phyloP scores from a whole-genome alignment of 208 protist genomes.

The Leishmania amazonensis region DNA sequence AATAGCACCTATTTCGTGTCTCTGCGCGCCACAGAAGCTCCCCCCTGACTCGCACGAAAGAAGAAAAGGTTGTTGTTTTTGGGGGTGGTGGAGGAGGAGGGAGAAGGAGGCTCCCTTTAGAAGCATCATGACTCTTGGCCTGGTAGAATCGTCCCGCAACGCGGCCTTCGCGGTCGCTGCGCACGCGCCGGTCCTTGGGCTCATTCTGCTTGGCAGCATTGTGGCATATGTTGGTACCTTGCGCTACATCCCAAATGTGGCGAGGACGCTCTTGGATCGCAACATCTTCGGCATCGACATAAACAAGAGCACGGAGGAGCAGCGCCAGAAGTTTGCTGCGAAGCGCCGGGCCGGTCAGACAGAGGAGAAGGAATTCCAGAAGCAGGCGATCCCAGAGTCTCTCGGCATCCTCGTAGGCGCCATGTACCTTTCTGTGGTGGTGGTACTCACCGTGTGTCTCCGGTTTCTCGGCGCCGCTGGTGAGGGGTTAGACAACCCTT shows the following conservation, averaged over 20 bases:
- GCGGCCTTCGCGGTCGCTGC: constrained; percentile 32
- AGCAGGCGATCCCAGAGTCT: constrained; percentile 69
- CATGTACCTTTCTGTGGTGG: constrained; percentile 75
- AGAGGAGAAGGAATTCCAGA: constrained; percentile 35
- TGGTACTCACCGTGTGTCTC: constrained; percentile 44
- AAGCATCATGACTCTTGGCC: neutral
- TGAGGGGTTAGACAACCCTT: constrained; percentile 45
- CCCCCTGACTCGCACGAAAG: neutral
- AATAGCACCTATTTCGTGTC: neutral
- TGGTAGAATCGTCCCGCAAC: constrained; percentile 13
- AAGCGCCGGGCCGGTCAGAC: constrained; percentile 38
- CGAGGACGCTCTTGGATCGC: constrained; percentile 69
- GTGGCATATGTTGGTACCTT: constrained; percentile 63
- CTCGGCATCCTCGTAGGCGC: constrained; percentile 78
- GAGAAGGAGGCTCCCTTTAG: neutral
- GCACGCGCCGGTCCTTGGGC: constrained; percentile 48
- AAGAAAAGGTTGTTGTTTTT: neutral
- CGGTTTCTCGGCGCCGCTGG: constrained; percentile 28
- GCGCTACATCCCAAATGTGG: constrained; percentile 66
- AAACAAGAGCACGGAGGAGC: constrained; percentile 91
- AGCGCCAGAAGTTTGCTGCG: constrained; percentile 49
- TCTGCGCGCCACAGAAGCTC: neutral
- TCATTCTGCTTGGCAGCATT: constrained; percentile 55
- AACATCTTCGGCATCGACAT: constrained; percentile 96
- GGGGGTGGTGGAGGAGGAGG: no score